Conservation (phyloP, 192 early-diverging fungal species). For the Podila minutissima region DNA sequence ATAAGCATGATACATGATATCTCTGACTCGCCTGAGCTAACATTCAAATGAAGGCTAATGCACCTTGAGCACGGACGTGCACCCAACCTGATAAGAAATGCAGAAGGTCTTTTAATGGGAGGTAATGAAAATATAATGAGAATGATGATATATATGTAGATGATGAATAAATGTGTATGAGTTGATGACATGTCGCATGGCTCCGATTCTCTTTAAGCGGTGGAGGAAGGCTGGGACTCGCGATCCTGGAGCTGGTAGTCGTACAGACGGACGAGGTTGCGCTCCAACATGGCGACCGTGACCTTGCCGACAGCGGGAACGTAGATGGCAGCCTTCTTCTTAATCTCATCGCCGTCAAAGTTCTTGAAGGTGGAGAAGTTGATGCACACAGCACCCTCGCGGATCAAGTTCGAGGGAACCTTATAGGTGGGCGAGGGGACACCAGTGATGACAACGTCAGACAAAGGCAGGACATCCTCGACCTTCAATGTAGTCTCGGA, state of each 20-base stretch:
- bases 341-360: slow-evolving; percentile 90
- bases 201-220: slow-evolving; percentile 2
- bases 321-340: slow-evolving; percentile 93
- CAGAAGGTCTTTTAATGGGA: too few species aligned
- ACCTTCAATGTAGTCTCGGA: slow-evolving; percentile 75
- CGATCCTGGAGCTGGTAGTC: slow-evolving; percentile 66
- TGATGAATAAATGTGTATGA: neutral
- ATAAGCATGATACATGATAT: too few species aligned
- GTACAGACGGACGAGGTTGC: slow-evolving; percentile 92
- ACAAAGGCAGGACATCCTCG: slow-evolving; percentile 84
- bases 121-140: too few species aligned
- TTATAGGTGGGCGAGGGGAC: slow-evolving; percentile 92
- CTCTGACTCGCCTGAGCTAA: too few species aligned
- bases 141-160: neutral
- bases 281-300: slow-evolving; percentile 97
- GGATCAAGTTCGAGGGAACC: slow-evolving; percentile 84
- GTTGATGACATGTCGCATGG: neutral
- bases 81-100: too few species aligned
- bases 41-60: too few species aligned
- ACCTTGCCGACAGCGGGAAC: slow-evolving; percentile 98
- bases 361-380: slow-evolving; percentile 98
- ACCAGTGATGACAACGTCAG: slow-evolving; percentile 98
- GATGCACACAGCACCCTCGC: slow-evolving; percentile 97
- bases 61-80: too few species aligned
- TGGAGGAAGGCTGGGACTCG: neutral